Evolutionary conservation across 2,329 filamentous ascomycete species (phyloP).

Genomic region (Cytospora piceicola): DNA sequence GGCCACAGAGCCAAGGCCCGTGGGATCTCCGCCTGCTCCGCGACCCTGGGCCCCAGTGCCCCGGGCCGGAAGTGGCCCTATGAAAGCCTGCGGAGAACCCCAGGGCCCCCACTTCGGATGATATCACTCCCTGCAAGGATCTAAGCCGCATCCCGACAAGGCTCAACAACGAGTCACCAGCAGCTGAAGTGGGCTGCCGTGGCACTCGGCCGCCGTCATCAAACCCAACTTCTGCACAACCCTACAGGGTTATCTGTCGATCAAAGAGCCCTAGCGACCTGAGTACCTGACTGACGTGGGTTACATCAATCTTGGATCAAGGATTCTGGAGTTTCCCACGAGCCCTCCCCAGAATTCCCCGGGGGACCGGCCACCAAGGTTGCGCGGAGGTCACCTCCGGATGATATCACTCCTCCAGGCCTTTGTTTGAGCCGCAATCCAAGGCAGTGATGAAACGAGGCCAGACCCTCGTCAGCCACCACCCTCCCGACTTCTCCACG

Average conservation of each 20-base stretch:
- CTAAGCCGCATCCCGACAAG: background rate
- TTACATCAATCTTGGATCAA: constrained; percentile 20
- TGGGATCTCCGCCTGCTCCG: background rate
- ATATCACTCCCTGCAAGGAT: constrained; percentile 12
- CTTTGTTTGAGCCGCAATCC: background rate
- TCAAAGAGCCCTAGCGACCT: background rate
- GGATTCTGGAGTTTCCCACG: constrained; percentile 3
- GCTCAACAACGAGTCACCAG: background rate
- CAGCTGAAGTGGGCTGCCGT: background rate
- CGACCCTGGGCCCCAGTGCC: background rate
- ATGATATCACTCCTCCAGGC: constrained; percentile 20
- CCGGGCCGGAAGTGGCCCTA: background rate
- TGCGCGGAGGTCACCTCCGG: background rate
- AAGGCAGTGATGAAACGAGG: background rate
- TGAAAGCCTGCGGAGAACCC: background rate
- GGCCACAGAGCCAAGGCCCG: background rate
- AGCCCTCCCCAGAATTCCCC: background rate
- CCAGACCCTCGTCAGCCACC: background rate
- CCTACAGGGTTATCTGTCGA: constrained; percentile 1
- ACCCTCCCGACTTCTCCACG: background rate
- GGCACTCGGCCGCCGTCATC: background rate
- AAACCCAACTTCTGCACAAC: background rate
- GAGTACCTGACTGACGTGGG: constrained; percentile 1
- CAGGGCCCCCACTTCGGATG: constrained; percentile 7
- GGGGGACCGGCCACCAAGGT: background rate